Evolutionary conservation across 805 yeast genomes (phyloP).

Genomic region (Teunomyces cretensis): DNA sequence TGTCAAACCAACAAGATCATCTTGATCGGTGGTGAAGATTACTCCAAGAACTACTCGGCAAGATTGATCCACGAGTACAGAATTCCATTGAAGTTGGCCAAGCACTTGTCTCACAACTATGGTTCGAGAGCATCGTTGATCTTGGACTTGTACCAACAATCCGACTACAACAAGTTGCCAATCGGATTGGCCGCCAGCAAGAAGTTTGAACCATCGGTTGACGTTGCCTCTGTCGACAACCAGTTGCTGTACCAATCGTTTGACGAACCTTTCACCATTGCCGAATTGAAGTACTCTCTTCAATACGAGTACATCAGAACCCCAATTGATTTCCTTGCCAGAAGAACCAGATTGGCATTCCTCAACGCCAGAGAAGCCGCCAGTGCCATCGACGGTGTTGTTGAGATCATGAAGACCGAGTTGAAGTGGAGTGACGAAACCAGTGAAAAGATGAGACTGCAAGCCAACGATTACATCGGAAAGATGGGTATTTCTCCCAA

Average conservation of each 20-base stretch:
- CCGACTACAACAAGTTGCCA: slow-evolving; percentile 60
- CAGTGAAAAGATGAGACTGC: slow-evolving; percentile 50
- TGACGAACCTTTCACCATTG: slow-evolving; percentile 85
- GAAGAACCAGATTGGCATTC: slow-evolving; percentile 92
- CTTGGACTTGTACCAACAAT: slow-evolving; percentile 53
- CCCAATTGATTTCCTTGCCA: slow-evolving; percentile 85
- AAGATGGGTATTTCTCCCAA: slow-evolving; percentile 51
- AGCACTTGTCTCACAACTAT: slow-evolving; percentile 80
- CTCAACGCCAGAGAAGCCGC: slow-evolving; percentile 83
- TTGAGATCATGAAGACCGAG: slow-evolving; percentile 79
- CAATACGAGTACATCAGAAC: slow-evolving; percentile 83
- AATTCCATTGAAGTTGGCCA: slow-evolving; percentile 71
- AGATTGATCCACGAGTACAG: slow-evolving; percentile 77
- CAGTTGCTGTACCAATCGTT: slow-evolving; percentile 48
- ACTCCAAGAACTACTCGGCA: slow-evolving; percentile 70
- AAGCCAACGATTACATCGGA: slow-evolving; percentile 58
- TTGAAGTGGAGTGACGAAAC: slow-evolving; percentile 68
- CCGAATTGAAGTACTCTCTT: slow-evolving; percentile 81
- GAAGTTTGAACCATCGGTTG: slow-evolving; percentile 30
- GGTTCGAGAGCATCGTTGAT: slow-evolving; percentile 87
- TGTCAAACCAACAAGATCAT: slow-evolving; percentile 56
- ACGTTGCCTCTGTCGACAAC: slow-evolving; percentile 27
- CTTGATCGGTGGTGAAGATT: slow-evolving; percentile 80
- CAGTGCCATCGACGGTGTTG: slow-evolving; percentile 78
- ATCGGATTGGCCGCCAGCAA: slow-evolving; percentile 53